phyloP scores from a whole-genome alignment of 106 monocot species.

The Dioscorea dumetorum region DNA sequence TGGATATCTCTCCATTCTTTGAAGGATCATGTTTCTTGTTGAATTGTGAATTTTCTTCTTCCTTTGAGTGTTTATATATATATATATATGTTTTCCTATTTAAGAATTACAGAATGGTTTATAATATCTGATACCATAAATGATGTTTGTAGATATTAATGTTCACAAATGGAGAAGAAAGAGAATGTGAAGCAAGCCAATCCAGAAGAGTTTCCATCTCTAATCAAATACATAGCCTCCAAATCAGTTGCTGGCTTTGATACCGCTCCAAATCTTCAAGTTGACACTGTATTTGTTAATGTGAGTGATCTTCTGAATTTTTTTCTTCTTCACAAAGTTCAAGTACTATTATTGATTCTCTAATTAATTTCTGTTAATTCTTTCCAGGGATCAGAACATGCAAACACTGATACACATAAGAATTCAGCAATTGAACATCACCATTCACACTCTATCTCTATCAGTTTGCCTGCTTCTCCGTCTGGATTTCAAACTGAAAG shows the following conservation, averaged over 20 bases:
- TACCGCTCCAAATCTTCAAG: conserved; percentile 2
- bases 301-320: conserved; percentile 7
- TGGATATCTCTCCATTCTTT: too few relatives aligned
- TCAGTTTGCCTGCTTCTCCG: conserved; percentile 6
- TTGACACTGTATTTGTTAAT: conserved; percentile 3
- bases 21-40: too few relatives aligned
- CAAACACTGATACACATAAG: too few relatives aligned
- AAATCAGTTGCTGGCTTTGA: conserved; percentile 35
- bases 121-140: too few relatives aligned
- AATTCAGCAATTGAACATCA: not conserved
- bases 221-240: conserved; percentile 21
- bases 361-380: not conserved
- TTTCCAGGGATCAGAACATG: not conserved
- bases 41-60: too few relatives aligned
- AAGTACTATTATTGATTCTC: too few relatives aligned
- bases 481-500: not conserved
- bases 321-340: not conserved
- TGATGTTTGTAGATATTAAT: too few relatives aligned
- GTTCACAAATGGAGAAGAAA: conserved; percentile 12
- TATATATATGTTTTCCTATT: too few relatives aligned
- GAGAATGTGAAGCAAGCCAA: conserved; percentile 1
- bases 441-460: not conserved
- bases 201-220: conserved; percentile 24
- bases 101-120: too few relatives aligned
- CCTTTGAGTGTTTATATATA: too few relatives aligned